phyloP scores from a whole-genome alignment of 176 grass and related monocot genomes.

The Triticum urartu region DNA sequence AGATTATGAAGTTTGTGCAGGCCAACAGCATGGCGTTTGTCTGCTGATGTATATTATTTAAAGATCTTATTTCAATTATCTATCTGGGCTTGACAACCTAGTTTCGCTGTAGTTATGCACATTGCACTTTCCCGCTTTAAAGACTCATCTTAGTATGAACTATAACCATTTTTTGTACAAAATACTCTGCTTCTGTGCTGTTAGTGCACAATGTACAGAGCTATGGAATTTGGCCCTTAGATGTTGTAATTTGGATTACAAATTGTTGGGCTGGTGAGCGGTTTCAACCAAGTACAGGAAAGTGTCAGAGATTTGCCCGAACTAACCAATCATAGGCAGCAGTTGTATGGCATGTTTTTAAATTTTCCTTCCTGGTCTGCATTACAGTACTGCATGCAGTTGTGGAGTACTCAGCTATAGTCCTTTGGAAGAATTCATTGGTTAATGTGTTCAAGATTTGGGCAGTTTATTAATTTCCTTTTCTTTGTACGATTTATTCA shows the following conservation, averaged over 20 bases:
- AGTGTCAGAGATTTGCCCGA: background rate
- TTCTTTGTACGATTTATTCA: background rate
- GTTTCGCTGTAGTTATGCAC: background rate
- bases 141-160: background rate
- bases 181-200: background rate
- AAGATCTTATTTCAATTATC: background rate
- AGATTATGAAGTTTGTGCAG: background rate
- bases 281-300: conserved; percentile 1
- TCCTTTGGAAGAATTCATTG: background rate
- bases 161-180: background rate
- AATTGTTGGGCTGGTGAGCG: background rate
- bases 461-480: background rate
- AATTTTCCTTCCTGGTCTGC: background rate
- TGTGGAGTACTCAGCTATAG: background rate
- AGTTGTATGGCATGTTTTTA: background rate
- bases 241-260: background rate
- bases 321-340: background rate
- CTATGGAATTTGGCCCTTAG: background rate
- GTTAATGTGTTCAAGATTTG: background rate
- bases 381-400: background rate
- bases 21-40: background rate
- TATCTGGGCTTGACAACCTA: background rate
- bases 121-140: background rate
- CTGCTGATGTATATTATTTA: conserved; percentile 5
- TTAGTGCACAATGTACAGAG: background rate